Evolutionary conservation across 164 flowering plant genomes (phyloP), one percentile per base, ranked within the genome.

Genomic region (Aristolochia californica): DNA sequence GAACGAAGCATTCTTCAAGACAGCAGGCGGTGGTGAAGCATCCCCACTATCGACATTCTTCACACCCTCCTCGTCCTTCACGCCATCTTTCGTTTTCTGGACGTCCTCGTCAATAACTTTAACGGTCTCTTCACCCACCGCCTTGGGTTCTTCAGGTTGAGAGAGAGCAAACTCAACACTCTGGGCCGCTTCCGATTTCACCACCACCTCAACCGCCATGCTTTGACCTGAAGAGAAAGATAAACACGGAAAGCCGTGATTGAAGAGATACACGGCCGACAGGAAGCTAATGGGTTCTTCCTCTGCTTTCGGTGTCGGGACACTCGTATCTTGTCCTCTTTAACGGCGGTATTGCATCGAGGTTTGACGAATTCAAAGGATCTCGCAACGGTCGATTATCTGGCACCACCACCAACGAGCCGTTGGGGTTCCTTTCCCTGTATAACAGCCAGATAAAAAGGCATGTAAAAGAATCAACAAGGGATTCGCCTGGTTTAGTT

Each of bases 1-100:
- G 55, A 70, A 82, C 12, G 91, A 82, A 52, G 84, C 64, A 59
- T 80, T 68, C 62, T 79, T 84, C 68, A 69, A 66, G 3, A 80
- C 73, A 0, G 25, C 56, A 5, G 69, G 57, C 28, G 74, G 62
- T 49, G 63, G 30, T 0, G 47, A 16, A 16, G 9, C 58, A 14
- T 47, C 60, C 26, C 28, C 61, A 25, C 22, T 66, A 4, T 53
- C 26, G 13, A 18, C 59, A 34, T 38, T 43, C 47, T 56, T 56
- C 24, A 18, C n/a, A n/a, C n/a, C n/a, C n/a, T n/a, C 27, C 8
- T 5, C 2, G 44, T 24, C 57, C 22, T 48, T 53, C 44, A 48
- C 48, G 57, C 48, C 66, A 17, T 15, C 68, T 1, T 27, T 63
- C 18, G 14, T 70, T 55, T 45, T 59, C n/a, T 54, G 40, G 22